Percentiles rank a stretch among this genome's conserved stretches.
Evolutionary conservation across 2,329 filamentous ascomycete species (phyloP).

Genomic region (Lomentospora prolificans): DNA sequence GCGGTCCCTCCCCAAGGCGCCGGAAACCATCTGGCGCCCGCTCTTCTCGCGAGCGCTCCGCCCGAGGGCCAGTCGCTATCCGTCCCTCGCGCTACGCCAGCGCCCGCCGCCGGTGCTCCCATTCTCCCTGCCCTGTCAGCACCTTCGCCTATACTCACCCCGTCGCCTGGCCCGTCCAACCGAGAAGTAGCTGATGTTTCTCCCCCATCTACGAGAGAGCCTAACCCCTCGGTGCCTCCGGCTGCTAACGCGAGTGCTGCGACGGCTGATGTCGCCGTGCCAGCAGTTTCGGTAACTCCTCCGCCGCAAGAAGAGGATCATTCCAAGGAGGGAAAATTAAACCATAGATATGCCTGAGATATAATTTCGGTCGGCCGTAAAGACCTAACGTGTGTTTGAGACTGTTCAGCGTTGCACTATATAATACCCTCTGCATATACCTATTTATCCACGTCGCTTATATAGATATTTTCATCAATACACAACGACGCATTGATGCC

Average conservation of each 20-base stretch:
- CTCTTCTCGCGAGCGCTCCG: neutral
- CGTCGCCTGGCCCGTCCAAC: neutral
- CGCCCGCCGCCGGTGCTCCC: neutral
- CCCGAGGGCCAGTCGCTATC: neutral
- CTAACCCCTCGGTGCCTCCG: neutral
- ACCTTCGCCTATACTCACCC: neutral
- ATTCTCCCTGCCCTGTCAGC: neutral
- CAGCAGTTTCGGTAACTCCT: neutral
- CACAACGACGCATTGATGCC: neutral
- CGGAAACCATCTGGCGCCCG: neutral
- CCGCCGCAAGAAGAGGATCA: neutral
- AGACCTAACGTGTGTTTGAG: neutral
- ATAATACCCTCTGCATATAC: neutral
- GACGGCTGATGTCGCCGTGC: neutral
- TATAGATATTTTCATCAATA: neutral
- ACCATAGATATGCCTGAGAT: too few species aligned
- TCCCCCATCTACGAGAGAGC: neutral
- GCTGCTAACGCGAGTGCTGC: neutral
- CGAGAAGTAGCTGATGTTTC: neutral
- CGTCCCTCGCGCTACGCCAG: neutral
- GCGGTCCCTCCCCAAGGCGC: neutral
- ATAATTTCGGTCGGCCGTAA: too few species aligned
- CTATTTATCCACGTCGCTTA: neutral
- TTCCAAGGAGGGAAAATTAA: neutral
- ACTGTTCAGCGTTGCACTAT: neutral